Conservation (phyloP, 441 rosid genomes). For the Eruca vesicaria region DNA sequence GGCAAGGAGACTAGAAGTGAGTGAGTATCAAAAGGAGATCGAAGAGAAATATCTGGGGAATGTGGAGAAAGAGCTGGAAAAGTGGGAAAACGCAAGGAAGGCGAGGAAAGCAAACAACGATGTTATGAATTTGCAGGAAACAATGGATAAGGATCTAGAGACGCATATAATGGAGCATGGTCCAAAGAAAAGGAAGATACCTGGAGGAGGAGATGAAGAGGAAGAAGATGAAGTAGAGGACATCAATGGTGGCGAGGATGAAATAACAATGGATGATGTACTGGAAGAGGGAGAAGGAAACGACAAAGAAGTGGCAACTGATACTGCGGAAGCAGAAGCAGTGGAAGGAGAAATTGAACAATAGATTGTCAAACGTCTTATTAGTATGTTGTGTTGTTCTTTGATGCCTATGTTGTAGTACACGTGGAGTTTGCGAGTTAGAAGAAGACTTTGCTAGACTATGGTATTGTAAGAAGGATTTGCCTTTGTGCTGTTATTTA, state of each 20-base stretch:
- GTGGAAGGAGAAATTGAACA: slow-evolving; percentile 25
- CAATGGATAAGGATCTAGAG: slow-evolving; percentile 95
- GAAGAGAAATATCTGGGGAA: slow-evolving; percentile 63
- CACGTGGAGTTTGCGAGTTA: slow-evolving; percentile 9
- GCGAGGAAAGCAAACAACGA: slow-evolving; percentile 61
- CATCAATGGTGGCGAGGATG: slow-evolving; percentile 85
- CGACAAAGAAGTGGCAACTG: slow-evolving; percentile 38
- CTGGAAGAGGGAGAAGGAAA: slow-evolving; percentile 57
- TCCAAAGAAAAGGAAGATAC: slow-evolving; percentile 86
- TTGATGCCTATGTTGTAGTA: neutral
- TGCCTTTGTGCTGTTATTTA: neutral
- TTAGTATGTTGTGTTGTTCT: slow-evolving; percentile 13
- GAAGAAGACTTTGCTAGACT: neutral
- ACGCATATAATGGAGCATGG: slow-evolving; percentile 94
- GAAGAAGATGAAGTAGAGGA: slow-evolving; percentile 92
- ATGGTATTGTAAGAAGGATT: slow-evolving; percentile 18
- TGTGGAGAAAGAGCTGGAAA: slow-evolving; percentile 86
- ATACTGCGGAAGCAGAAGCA: slow-evolving; percentile 41
- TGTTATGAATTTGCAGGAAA: slow-evolving; percentile 73
- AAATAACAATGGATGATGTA: slow-evolving; percentile 76
- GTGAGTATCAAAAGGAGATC: slow-evolving; percentile 77
- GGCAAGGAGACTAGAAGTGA: slow-evolving; percentile 69
- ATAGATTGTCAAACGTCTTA: slow-evolving; percentile 14
- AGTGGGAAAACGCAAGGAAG: slow-evolving; percentile 89
- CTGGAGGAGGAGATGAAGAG: slow-evolving; percentile 64